phyloP scores from a whole-genome alignment of 2,329 filamentous ascomycete genomes.

The Cercospora sesami region DNA sequence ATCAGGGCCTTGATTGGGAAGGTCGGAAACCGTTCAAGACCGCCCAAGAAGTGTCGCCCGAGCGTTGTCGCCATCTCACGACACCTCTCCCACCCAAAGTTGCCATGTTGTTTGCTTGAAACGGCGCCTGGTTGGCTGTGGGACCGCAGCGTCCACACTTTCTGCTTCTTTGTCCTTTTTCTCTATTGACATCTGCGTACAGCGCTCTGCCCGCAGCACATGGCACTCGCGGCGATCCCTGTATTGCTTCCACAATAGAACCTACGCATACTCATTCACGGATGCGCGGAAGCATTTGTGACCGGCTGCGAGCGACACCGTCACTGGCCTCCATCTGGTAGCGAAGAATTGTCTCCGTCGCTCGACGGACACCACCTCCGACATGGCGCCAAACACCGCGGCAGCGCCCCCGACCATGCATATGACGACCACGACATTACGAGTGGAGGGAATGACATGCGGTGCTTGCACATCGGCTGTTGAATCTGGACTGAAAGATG shows the following conservation, averaged over 20 bases:
- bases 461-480: constrained; percentile 92
- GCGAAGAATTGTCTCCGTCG: not conserved
- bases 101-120: constrained; percentile 5
- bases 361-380: not conserved
- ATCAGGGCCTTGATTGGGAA: not conserved
- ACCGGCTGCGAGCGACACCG: not conserved
- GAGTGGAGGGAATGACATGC: constrained; percentile 83
- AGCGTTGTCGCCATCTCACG: not conserved
- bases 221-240: not conserved
- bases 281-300: not conserved
- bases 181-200: constrained; percentile 9
- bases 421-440: constrained; percentile 90
- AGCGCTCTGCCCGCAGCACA: not conserved
- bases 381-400: constrained; percentile 3
- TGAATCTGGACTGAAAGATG: constrained; percentile 79
- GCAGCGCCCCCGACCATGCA: constrained; percentile 29
- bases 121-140: constrained; percentile 5
- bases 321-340: not conserved
- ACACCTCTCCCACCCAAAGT: not conserved
- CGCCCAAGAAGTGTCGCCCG: not conserved
- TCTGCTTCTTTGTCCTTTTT: constrained; percentile 2
- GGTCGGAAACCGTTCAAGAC: constrained; percentile 2
- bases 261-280: not conserved
- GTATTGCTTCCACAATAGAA: constrained; percentile 9
- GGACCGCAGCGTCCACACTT: not conserved